Conservation (phyloP, 129 eudicot species). For the Arctium lappa region DNA sequence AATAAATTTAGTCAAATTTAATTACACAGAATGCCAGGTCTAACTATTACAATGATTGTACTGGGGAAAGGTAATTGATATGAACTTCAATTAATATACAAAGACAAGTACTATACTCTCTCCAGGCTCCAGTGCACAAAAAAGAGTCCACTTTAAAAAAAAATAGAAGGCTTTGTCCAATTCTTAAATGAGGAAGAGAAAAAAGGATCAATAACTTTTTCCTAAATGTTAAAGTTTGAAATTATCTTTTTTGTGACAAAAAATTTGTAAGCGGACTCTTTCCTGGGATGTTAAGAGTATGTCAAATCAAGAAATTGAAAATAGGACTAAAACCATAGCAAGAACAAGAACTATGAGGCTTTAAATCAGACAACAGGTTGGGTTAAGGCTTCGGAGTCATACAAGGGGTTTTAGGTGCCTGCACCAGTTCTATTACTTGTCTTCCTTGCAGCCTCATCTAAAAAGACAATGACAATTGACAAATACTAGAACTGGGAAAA, state of each 20-base stretch:
- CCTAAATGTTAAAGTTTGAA: neutral
- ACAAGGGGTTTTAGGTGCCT: slow-evolving; percentile 12
- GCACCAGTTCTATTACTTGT: slow-evolving; percentile 18
- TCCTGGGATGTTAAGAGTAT: neutral
- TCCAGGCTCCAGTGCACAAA: neutral
- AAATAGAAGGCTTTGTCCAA: neutral
- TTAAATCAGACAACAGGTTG: slow-evolving; percentile 9
- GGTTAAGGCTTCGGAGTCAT: slow-evolving; percentile 8
- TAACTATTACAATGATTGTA: neutral
- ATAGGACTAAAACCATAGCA: neutral
- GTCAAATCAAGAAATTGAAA: neutral
- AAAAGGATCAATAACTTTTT: neutral
- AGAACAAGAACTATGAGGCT: slow-evolving; percentile 4
- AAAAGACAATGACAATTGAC: slow-evolving; percentile 15
- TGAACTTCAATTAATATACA: neutral
- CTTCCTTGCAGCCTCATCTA: neutral
- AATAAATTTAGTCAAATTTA: neutral
- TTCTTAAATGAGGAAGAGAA: neutral
- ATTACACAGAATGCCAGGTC: neutral
- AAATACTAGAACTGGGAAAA: slow-evolving; percentile 13
- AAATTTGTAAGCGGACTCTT: neutral
- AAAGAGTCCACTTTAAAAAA: neutral
- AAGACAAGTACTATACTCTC: neutral
- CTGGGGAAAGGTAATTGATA: neutral
- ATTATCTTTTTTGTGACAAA: neutral